These are phyloP conservation scores for Hyphopichia homilentoma DNA, from an alignment of 805 yeast genomes.

Conservation along the genomic window DNA sequence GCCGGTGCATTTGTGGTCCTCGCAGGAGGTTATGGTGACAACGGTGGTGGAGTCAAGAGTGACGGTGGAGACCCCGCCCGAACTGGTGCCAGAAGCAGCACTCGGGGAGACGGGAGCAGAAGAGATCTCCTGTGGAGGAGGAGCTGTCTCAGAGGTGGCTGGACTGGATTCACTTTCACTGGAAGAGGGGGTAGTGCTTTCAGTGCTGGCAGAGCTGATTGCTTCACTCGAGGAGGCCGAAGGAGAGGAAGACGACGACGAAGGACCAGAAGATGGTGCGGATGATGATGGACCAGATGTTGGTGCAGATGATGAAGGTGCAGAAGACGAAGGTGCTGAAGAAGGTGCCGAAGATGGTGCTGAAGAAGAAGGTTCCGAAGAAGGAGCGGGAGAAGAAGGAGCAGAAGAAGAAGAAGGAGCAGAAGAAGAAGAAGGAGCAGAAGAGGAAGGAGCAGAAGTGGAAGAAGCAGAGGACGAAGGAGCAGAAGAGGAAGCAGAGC, in stretches of 20 bases:
- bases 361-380: constrained; percentile 1
- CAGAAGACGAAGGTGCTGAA: constrained; percentile 1
- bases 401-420: constrained; percentile 4
- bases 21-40: constrained; percentile 34
- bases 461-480: neutral
- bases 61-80: neutral
- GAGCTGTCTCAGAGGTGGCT: constrained; percentile 3
- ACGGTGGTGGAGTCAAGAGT: constrained; percentile 18
- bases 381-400: constrained; percentile 3
- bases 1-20: constrained; percentile 22
- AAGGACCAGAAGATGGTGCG: constrained; percentile 1
- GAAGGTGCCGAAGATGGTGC: constrained; percentile 1
- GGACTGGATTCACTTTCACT: constrained; percentile 2
- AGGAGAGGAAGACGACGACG: constrained; percentile 5
- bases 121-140: neutral
- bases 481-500: neutral
- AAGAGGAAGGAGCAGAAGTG: neutral
- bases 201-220: too few species aligned
- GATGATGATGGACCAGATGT: constrained; percentile 2
- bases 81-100: constrained; percentile 4
- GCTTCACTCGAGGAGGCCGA: too few species aligned
- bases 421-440: constrained; percentile 1
- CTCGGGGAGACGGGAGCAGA: constrained; percentile 2
- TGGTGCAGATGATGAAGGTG: neutral
- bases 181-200: too few species aligned